Evolutionary conservation across 139 green algal species (phyloP).

Genomic region (Yamagishiella unicocca): DNA sequence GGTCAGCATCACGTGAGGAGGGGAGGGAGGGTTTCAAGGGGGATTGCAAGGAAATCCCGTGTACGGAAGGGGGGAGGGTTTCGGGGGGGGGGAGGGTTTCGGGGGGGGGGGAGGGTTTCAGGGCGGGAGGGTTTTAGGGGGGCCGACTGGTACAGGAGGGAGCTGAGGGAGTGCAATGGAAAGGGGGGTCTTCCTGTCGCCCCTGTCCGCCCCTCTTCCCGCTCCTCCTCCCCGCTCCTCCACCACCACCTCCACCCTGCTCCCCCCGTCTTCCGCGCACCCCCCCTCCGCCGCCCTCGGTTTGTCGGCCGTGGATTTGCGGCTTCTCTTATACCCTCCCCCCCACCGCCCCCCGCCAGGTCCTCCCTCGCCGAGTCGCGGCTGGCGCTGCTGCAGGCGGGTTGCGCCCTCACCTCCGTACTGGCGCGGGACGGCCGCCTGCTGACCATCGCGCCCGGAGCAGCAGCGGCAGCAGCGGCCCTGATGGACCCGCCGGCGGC

Average conservation of each 20-base stretch:
- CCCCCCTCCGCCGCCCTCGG: not conserved
- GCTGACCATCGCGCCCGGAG: not conserved
- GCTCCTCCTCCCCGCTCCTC: too few species aligned
- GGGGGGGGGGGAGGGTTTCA: not conserved
- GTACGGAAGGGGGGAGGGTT: not conserved
- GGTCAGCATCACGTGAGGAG: constrained; percentile 23
- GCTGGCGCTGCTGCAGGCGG: constrained; percentile 34
- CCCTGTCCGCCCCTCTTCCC: too few species aligned
- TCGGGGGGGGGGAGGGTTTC: not conserved
- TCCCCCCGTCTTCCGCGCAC: not conserved
- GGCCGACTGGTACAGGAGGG: too few species aligned
- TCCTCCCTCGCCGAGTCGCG: constrained; percentile 23
- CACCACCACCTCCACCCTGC: not conserved
- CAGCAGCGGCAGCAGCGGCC: not conserved
- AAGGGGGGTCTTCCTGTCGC: too few species aligned
- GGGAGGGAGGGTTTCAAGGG: too few species aligned
- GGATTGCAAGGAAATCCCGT: too few species aligned
- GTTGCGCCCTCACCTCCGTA: constrained; percentile 20
- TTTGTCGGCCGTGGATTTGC: not conserved
- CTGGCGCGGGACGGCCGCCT: constrained; percentile 33
- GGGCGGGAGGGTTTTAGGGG: too few species aligned
- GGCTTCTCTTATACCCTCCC: not conserved
- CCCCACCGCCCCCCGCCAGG: not conserved
- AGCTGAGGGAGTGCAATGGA: too few species aligned
- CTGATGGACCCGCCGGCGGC: not conserved